Base-by-base conservation (phyloP, 1,139 yeast genomes). In the Pichia sp. region DNA sequence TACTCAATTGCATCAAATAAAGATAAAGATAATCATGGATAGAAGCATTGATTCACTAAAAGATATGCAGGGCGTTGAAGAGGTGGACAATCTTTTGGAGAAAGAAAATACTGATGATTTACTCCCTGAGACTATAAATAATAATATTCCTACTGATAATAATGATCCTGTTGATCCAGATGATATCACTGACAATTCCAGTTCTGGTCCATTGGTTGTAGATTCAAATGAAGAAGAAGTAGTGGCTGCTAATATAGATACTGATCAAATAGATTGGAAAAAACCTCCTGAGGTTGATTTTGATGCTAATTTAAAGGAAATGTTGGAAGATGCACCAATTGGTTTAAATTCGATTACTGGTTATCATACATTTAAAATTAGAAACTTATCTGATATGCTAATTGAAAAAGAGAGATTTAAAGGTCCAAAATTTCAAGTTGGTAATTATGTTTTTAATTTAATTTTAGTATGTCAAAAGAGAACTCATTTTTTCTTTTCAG, bases 291-390 rank as follows among this genome's bases (percentile, higher is more conserved):
- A 28, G 5, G 11, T 41, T 22, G 49, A 56, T 27, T 50, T 45
- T 33, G 55, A 49, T 16, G 37, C 42, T 11, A 60, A 58, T 40
- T 28, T 51, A 30, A 37, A 41, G 11, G 40, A 43, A 4, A 35
- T 53, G 6, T 43, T 62, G n/a, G 61, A 58, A 7, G 42, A 54
- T 3, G 47, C 54, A n/a, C 66, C 65, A 7, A 47, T 47, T 10
- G 56, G 75, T 12, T 69, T 70, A 11, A 74, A 73, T 2, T 63
- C 63, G 1, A 62, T 60, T 27, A 73, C 59, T 2, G 63, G 69
- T 3, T 66, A 69, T 49, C 69, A 68, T 59, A 85, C 90, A 5
- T 92, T 97, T 97, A 74, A 76, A 45, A 82, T 92, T 45, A 68
- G 69, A 11, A 78, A 82, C 55, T 85, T 95, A 83, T 9, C 26